Percentiles rank a stretch among this genome's conserved stretches.
Evolutionary conservation across 345 rosid genomes (phyloP).

Genomic region (Cardamine resedifolia): DNA sequence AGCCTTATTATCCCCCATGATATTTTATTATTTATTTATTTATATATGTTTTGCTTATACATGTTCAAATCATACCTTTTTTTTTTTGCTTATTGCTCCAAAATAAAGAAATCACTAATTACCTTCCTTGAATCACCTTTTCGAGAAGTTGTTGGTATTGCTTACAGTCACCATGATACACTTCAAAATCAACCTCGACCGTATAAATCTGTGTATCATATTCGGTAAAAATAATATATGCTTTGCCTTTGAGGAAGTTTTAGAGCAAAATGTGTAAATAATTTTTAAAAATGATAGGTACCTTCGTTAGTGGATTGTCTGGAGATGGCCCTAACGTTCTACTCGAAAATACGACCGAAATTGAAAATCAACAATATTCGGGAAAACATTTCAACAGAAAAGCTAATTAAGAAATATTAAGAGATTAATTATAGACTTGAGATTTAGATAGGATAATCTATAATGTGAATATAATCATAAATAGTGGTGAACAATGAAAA

Average conservation of each 20-base stretch:
- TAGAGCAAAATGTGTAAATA: not conserved
- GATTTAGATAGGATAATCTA: not conserved
- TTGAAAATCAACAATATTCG: slow-evolving; percentile 1
- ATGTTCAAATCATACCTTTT: not conserved
- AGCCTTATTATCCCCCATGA: not conserved
- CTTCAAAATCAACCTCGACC: slow-evolving; percentile 7
- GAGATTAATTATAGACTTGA: not conserved
- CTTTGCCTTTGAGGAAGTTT: not conserved
- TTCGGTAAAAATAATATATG: not conserved
- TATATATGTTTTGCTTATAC: not conserved
- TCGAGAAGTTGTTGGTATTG: slow-evolving; percentile 18
- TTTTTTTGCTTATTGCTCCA: not conserved
- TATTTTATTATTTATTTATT: not conserved
- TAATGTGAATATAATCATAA: not conserved
- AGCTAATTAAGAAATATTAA: not conserved
- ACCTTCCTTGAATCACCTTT: slow-evolving; percentile 12
- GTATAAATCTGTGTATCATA: slow-evolving; percentile 15
- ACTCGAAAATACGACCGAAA: slow-evolving; percentile 1
- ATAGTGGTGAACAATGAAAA: not conserved
- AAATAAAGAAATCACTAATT: not conserved
- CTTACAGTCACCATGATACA: slow-evolving; percentile 25
- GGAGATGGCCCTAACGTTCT: slow-evolving; percentile 14
- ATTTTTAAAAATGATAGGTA: not conserved
- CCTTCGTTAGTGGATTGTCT: not conserved
- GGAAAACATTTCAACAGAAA: slow-evolving; percentile 10